Base-by-base conservation (phyloP, 179 eudicot genomes). In the Carnegiea gigantea region DNA sequence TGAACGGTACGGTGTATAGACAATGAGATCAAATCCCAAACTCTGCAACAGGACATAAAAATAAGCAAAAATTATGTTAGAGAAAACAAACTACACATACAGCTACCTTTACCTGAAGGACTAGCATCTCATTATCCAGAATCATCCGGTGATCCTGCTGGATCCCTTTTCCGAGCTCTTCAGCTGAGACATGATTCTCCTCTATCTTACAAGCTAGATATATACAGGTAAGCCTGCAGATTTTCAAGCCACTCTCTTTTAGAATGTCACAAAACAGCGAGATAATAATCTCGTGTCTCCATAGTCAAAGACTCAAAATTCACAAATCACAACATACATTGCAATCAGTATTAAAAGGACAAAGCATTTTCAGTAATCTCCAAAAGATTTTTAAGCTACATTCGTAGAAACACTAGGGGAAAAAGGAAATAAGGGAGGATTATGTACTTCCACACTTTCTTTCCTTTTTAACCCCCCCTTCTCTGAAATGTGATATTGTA, bases 201-300 rank as follows among this genome's bases (percentile, higher is more conserved):
- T 96, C 99, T 80, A 91, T 94, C 90, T 96, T 96, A 86, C 99
- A 96, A 75, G 99, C 98, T 85, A 92, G 88, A 90, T 96, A 96
- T 81, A 96, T 89, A 88, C 98, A 92, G 59, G 99, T 96, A 83
- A 96, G 88, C 99, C 99, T 94, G 91, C 70, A 79, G 30, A 78
- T 51, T 81, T 77, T n/a, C 38, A 80, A 70, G 5, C 53, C 75
- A 59, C 36, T 43, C 12, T 6, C 46, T 26, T 11, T 49, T 72
- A 48, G 54, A 20, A 75, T 38, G 12, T 74, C 70, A 53, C 30
- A 14, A 53, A 15, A 28, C 46, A 57, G 18, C 14, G 38, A 40
- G 59, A 53, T 40, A 59, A 26, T 17, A 24, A 81, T 36, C 44
- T 33, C 20, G 3, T 23, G 70, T 24, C 76, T 84, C n/a, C 6